Evolutionary conservation across 768 basidiomycete species (phyloP).

Genomic region (Harrya chromipes): DNA sequence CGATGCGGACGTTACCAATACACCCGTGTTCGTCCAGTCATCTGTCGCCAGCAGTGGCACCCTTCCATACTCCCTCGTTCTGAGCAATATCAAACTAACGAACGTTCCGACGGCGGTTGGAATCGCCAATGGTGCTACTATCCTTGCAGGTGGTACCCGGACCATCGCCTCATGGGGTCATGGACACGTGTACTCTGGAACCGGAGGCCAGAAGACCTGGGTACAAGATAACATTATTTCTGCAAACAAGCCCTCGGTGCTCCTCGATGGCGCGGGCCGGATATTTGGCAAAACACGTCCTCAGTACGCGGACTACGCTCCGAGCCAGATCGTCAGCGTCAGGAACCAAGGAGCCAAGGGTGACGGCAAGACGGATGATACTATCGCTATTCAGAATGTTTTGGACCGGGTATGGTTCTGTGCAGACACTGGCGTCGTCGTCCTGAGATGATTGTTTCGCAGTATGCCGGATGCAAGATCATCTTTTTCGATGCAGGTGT

Average conservation of each 20-base stretch:
- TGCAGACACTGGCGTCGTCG: neutral
- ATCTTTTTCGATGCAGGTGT: slow-evolving; percentile 75
- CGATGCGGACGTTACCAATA: slow-evolving; percentile 45
- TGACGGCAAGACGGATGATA: slow-evolving; percentile 75
- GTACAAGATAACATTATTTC: slow-evolving; percentile 45
- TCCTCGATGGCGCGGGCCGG: slow-evolving; percentile 55
- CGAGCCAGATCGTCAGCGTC: slow-evolving; percentile 66
- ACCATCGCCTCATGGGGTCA: slow-evolving; percentile 62
- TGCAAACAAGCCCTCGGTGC: slow-evolving; percentile 47
- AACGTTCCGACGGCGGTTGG: slow-evolving; percentile 36
- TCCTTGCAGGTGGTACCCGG: slow-evolving; percentile 36
- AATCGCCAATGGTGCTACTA: slow-evolving; percentile 25
- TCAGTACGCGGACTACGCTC: slow-evolving; percentile 59
- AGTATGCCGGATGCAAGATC: slow-evolving; percentile 73
- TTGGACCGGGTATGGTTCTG: slow-evolving; percentile 44
- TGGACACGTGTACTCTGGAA: slow-evolving; percentile 65
- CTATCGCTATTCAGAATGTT: slow-evolving; percentile 56
- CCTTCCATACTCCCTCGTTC: slow-evolving; percentile 34
- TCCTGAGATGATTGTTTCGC: neutral
- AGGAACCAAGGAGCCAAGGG: slow-evolving; percentile 67
- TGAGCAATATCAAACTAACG: slow-evolving; percentile 34
- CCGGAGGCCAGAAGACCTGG: slow-evolving; percentile 42
- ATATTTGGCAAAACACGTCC: slow-evolving; percentile 64
- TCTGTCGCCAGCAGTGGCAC: slow-evolving; percentile 28
- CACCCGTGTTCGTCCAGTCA: slow-evolving; percentile 41